phyloP scores from a whole-genome alignment of 2,329 filamentous ascomycete species.

The Calonectria pauciramosa region DNA sequence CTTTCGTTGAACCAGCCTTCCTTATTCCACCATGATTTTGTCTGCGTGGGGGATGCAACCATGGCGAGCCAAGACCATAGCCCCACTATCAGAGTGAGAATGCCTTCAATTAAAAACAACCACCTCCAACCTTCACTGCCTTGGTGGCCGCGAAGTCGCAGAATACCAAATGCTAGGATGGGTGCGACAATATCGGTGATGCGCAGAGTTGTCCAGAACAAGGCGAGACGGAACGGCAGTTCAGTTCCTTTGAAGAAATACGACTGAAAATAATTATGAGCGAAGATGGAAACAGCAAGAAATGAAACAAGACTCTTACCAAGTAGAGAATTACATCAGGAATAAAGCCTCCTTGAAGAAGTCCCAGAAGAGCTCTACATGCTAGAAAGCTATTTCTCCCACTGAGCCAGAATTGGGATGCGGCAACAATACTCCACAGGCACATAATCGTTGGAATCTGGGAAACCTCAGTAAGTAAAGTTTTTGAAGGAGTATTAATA shows the following conservation, averaged over 20 bases:
- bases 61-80: constrained; percentile 43
- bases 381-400: constrained; percentile 56
- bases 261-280: constrained; percentile 1
- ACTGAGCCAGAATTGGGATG: constrained; percentile 59
- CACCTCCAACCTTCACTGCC: constrained; percentile 44
- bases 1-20: constrained; percentile 55
- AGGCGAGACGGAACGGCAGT: constrained; percentile 31
- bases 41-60: constrained; percentile 55
- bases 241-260: constrained; percentile 56
- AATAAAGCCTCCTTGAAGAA: constrained; percentile 63
- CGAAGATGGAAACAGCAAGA: constrained; percentile 41
- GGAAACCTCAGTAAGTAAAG: neutral
- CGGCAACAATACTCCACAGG: constrained; percentile 67
- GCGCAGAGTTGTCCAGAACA: constrained; percentile 31
- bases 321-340: constrained; percentile 52
- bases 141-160: constrained; percentile 39
- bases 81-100: constrained; percentile 48
- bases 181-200: constrained; percentile 37
- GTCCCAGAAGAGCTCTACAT: constrained; percentile 55
- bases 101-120: constrained; percentile 60
- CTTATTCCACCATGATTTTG: constrained; percentile 66
- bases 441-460: constrained; percentile 69
- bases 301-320: constrained; percentile 10
- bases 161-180: constrained; percentile 41
- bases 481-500: neutral